Conservation (phyloP, 805 yeast genomes). For the Nakazawaea peltata region DNA sequence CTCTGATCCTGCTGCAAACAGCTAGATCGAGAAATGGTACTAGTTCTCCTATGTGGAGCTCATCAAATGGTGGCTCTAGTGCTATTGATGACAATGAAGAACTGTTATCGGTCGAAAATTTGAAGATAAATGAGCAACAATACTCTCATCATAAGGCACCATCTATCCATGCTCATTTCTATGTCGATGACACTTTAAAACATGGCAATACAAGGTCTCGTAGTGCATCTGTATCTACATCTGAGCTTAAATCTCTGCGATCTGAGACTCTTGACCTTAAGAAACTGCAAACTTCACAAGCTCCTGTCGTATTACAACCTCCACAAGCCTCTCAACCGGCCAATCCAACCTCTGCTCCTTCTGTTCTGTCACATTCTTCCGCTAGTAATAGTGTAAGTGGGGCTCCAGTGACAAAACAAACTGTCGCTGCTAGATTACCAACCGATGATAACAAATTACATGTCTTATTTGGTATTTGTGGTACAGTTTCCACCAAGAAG, state of each 20-base stretch:
- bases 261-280: conserved; percentile 9
- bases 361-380: conserved; percentile 1
- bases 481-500: conserved; percentile 44
- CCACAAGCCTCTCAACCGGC: no score
- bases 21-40: conserved; percentile 20
- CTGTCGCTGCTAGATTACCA: conserved; percentile 29
- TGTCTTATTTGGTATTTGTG: conserved; percentile 50
- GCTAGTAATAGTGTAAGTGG: conserved; percentile 1
- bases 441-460: conserved; percentile 50
- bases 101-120: conserved; percentile 6
- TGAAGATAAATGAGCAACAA: conserved; percentile 9
- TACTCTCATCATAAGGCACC: conserved; percentile 41
- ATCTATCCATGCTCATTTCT: conserved; percentile 75
- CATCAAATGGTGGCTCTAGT: not conserved
- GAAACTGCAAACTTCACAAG: not conserved
- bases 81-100: not conserved
- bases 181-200: conserved; percentile 59
- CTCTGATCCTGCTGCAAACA: conserved; percentile 30
- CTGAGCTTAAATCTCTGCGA: conserved; percentile 15
- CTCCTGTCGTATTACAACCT: not conserved
- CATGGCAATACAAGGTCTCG: conserved; percentile 30
- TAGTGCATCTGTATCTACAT: conserved; percentile 22
- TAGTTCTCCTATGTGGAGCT: not conserved
- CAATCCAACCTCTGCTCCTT: not conserved
- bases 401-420: conserved; percentile 6